A percentile compares a stretch with the other conserved stretches of the same genome.
phyloP scores from a whole-genome alignment of 1,284 basidiomycete genomes.

The Dichomitus squalens region DNA sequence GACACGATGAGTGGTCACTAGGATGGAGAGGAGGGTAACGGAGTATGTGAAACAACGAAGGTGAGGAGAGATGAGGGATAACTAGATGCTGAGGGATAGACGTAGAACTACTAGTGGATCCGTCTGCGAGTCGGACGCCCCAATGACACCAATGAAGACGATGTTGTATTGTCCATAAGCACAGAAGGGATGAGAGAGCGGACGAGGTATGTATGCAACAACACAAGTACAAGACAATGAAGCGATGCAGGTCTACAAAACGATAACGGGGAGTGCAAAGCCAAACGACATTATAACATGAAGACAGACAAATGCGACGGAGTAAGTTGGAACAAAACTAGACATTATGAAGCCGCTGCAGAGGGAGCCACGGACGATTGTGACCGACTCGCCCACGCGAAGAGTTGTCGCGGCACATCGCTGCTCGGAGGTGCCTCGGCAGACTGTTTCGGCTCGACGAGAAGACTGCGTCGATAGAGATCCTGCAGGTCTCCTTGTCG shows the following conservation, averaged over 20 bases:
- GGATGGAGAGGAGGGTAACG: neutral
- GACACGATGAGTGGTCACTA: neutral
- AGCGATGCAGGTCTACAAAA: conserved; percentile 23
- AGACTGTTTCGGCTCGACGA: conserved; percentile 78
- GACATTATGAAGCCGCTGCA: conserved; percentile 13
- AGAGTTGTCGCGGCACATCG: conserved; percentile 69
- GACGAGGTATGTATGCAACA: conserved; percentile 4
- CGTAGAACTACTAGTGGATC: neutral
- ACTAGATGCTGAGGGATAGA: neutral
- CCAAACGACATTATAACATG: neutral
- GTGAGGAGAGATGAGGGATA: neutral
- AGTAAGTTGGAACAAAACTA: neutral
- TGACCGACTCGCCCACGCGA: conserved; percentile 72
- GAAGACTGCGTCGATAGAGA: conserved; percentile 77
- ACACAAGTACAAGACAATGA: conserved; percentile 13
- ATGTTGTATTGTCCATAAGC: conserved; percentile 8
- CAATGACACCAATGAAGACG: neutral
- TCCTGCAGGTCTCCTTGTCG: conserved; percentile 79
- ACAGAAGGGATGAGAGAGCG: neutral
- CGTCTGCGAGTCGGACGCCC: neutral
- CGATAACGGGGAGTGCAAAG: conserved; percentile 13
- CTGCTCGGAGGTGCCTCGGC: conserved; percentile 67
- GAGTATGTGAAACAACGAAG: neutral
- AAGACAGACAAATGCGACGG: conserved; percentile 8
- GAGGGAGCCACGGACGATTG: conserved; percentile 25